These are phyloP conservation scores for Populus simonii DNA, from an alignment of 345 rosid species.

Conservation along the genomic window DNA sequence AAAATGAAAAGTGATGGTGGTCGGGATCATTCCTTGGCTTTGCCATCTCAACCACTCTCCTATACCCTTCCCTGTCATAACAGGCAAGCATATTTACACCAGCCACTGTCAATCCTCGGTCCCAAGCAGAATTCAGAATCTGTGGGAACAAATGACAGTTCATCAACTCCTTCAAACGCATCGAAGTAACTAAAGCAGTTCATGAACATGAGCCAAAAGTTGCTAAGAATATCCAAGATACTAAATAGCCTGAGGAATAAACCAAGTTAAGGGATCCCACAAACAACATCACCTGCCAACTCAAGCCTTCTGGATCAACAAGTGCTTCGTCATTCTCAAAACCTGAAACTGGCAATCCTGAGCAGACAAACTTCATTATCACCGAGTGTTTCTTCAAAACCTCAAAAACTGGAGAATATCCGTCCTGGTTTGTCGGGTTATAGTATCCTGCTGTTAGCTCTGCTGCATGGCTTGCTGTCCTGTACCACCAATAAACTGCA, in stretches of 20 bases:
- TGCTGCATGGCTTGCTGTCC: conserved; percentile 84
- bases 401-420: conserved; percentile 69
- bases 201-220: neutral
- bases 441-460: conserved; percentile 89
- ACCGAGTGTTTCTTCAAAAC: conserved; percentile 67
- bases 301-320: conserved; percentile 80
- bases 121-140: conserved; percentile 92
- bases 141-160: conserved; percentile 27
- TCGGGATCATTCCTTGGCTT: conserved; percentile 91
- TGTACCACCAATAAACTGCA: conserved; percentile 89
- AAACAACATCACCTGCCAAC: conserved; percentile 76
- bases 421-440: conserved; percentile 84
- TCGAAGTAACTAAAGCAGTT: neutral
- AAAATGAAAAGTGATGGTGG: conserved; percentile 61
- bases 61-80: conserved; percentile 65
- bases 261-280: conserved; percentile 1
- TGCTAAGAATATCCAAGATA: conserved; percentile 1
- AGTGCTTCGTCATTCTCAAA: conserved; percentile 56
- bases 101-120: conserved; percentile 55
- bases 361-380: conserved; percentile 63
- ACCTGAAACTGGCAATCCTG: conserved; percentile 50
- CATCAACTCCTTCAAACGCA: neutral
- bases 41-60: conserved; percentile 74
- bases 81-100: conserved; percentile 73
- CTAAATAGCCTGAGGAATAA: neutral